A percentile compares a stretch with the other conserved stretches of the same genome.
These are phyloP conservation scores for Seiridium unicorne DNA, from an alignment of 2,329 filamentous ascomycete species.

Conservation along the genomic window DNA sequence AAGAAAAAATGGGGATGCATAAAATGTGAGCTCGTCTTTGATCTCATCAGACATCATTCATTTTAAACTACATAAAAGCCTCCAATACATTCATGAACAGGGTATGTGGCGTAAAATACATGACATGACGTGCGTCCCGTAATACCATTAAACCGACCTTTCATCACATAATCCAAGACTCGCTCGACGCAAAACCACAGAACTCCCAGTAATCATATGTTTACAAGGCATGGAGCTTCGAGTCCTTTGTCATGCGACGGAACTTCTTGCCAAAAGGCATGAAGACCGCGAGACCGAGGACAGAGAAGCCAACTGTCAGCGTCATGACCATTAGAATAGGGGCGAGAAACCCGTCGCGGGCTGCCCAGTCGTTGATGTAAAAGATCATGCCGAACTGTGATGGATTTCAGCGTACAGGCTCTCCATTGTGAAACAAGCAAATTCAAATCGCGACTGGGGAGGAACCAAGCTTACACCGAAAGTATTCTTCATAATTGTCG, in stretches of 20 bases:
- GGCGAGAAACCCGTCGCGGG: slow-evolving; percentile 19
- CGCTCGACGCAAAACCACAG: neutral
- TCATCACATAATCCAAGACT: neutral
- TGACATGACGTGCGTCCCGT: no score
- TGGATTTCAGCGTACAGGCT: neutral
- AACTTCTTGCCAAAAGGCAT: slow-evolving; percentile 27
- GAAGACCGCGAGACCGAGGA: slow-evolving; percentile 25
- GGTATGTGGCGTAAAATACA: no score
- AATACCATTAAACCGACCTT: no score
- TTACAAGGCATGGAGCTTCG: slow-evolving; percentile 23
- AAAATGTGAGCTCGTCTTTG: no score
- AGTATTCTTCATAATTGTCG: slow-evolving; percentile 62
- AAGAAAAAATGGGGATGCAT: neutral
- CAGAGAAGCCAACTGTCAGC: slow-evolving; percentile 21
- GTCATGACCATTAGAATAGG: slow-evolving; percentile 26
- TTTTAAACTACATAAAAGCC: no score
- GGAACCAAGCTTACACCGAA: slow-evolving; percentile 28
- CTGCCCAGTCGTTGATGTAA: slow-evolving; percentile 27
- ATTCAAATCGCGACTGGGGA: no score
- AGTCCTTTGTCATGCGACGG: slow-evolving; percentile 27
- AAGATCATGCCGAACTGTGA: slow-evolving; percentile 30
- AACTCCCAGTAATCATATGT: neutral
- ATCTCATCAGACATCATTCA: no score
- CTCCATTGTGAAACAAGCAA: neutral
- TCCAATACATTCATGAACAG: no score